Evolutionary conservation across 2,329 filamentous ascomycete species (phyloP), one percentile per base, ranked within the genome.

Genomic region (Geosmithia flava): DNA sequence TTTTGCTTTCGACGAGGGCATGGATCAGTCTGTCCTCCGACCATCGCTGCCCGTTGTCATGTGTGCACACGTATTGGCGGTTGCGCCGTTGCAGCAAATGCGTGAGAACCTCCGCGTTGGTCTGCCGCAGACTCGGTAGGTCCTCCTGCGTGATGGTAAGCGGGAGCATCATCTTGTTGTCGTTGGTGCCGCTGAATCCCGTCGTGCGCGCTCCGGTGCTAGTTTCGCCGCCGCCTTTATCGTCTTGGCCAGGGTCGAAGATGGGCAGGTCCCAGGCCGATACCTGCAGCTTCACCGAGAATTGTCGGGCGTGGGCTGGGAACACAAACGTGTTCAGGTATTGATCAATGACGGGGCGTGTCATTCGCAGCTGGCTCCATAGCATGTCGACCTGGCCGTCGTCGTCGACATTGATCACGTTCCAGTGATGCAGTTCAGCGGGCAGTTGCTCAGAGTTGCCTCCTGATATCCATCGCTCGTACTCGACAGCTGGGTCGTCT

Each of bases 121-220:
- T 85, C 44, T 83, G 76, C 0, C 62, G 55, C 0, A 85, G 66
- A 0, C 66, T 59, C 0, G 68, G 62, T 0, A 87, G 66, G 50
- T 87, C 81, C 0, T 75, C 61, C 47, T 87, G 81, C 19, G 65
- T 59, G 19, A 87, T 77, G 0, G 70, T 78, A n/a, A 79, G 58
- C 0, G 83, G 83, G 0, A 87, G 60, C 33, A 83, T 66, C 0
- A 62, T 64, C 39, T 72, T 68, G 19, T 75, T 79, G 55, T 87
- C 83, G 43, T 85, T 87, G 0, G 84, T 87, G 0, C 83, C 83
- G 7, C 78, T 83, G 57, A 89, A 88, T 0, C 83, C 83, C 0
- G 81, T 85, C 0, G 81, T 83, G 1, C 71, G 42, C 13, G 29
- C 44, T n/a, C 19, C 23, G 8, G n/a, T 30, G 10, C 17, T n/a